Evolutionary conservation across 768 basidiomycete species (phyloP).

Genomic region (Russula sp.): DNA sequence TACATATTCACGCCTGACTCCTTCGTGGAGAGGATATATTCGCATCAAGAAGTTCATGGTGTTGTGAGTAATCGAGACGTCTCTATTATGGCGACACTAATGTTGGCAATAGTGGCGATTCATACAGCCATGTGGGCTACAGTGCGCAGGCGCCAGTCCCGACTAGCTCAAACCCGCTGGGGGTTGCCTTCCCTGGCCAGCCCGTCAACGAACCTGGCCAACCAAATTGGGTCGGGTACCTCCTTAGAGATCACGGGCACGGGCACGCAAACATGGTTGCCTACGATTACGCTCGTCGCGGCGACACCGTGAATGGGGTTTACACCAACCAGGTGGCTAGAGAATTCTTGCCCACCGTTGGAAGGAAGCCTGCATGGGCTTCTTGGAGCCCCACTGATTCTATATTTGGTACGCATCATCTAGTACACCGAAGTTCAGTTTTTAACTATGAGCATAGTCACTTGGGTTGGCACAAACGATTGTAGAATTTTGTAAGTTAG

Average conservation of each 20-base stretch:
- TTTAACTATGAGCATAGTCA: conserved; percentile 39
- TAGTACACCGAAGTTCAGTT: neutral
- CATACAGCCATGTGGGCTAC: conserved; percentile 26
- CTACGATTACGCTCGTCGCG: conserved; percentile 28
- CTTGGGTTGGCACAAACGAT: conserved; percentile 62
- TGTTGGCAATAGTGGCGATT: conserved; percentile 21
- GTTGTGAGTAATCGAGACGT: conserved; percentile 19
- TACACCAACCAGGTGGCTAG: conserved; percentile 18
- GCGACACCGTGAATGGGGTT: conserved; percentile 32
- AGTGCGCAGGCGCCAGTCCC: conserved; percentile 23
- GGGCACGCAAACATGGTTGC: conserved; percentile 29
- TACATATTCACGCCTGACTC: conserved; percentile 21
- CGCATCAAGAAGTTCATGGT: conserved; percentile 23
- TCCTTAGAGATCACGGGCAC: conserved; percentile 24
- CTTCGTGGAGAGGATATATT: conserved; percentile 25
- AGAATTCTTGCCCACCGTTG: conserved; percentile 34
- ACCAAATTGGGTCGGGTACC: conserved; percentile 29
- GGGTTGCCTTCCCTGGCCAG: conserved; percentile 24
- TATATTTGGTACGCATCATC: conserved; percentile 45
- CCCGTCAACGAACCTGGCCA: conserved; percentile 22
- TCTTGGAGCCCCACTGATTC: conserved; percentile 45
- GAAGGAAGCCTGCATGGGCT: conserved; percentile 40
- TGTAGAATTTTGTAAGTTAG: conserved; percentile 35
- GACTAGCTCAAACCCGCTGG: conserved; percentile 24
- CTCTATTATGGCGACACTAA: conserved; percentile 6